phyloP scores from a whole-genome alignment of 176 grass and related monocot species.

The Microstegium vimineum region DNA sequence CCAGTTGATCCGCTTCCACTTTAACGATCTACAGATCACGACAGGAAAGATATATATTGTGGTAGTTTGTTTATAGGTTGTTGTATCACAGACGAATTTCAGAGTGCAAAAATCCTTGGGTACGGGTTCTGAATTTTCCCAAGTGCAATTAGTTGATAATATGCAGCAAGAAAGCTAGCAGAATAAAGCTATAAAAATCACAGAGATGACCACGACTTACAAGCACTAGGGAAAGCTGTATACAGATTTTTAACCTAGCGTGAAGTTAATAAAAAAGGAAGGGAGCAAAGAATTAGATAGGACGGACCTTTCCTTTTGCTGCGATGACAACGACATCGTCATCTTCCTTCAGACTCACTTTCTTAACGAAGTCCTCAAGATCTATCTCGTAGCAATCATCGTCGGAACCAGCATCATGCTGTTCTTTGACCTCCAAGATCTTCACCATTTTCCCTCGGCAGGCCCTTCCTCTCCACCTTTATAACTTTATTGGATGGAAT shows the following conservation, averaged over 20 bases:
- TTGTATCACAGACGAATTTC: not conserved
- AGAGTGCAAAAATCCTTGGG: not conserved
- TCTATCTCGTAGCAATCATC: conserved; percentile 56
- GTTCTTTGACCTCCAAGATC: conserved; percentile 15
- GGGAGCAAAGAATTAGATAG: not conserved
- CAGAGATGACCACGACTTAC: not conserved
- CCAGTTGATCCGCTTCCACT: not conserved
- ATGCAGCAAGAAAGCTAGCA: not conserved
- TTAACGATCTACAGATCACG: conserved; percentile 38
- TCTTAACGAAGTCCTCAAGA: conserved; percentile 28
- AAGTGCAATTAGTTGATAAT: not conserved
- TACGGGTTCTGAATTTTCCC: not conserved
- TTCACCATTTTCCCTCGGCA: not conserved
- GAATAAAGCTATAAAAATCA: not conserved
- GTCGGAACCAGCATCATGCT: not conserved
- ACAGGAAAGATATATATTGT: conserved; percentile 32
- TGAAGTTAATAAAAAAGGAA: not conserved
- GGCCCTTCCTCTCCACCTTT: not conserved
- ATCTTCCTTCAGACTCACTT: conserved; percentile 11
- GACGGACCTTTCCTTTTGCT: conserved; percentile 41
- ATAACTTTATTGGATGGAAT: not conserved
- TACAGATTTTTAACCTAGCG: not conserved
- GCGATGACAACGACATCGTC: conserved; percentile 51
- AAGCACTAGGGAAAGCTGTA: not conserved
- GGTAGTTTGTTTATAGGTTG: not conserved